Conservation (phyloP, 345 rosid species). For the Erysimum cheiranthoides region DNA sequence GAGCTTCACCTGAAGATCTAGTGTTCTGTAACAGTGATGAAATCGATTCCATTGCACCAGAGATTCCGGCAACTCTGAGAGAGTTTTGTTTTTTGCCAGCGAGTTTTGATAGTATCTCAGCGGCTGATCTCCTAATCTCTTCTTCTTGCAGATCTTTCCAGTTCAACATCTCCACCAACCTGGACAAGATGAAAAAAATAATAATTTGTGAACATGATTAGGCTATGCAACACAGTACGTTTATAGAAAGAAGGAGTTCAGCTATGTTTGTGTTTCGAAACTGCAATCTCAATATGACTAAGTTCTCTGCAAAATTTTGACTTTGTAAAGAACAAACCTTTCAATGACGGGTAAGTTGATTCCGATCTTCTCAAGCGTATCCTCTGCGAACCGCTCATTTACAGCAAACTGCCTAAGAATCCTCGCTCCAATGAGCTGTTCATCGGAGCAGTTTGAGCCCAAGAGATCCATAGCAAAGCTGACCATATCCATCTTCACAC, state of each 20-base stretch:
- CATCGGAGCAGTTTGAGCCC: conserved; percentile 73
- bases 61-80: conserved; percentile 77
- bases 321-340: conserved; percentile 30
- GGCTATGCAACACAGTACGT: neutral
- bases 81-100: conserved; percentile 84
- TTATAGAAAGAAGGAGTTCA: neutral
- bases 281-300: no score
- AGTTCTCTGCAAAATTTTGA: neutral
- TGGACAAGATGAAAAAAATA: neutral
- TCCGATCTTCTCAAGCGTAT: conserved; percentile 85
- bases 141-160: conserved; percentile 93
- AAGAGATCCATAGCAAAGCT: conserved; percentile 75
- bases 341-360: conserved; percentile 66
- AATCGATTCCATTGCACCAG: conserved; percentile 95
- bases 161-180: conserved; percentile 87
- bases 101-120: conserved; percentile 72
- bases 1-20: conserved; percentile 52
- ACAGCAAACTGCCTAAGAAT: conserved; percentile 64
- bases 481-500: conserved; percentile 88
- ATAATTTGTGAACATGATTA: neutral
- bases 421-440: conserved; percentile 80
- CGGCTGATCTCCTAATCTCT: conserved; percentile 79
- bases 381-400: conserved; percentile 60
- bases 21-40: conserved; percentile 74
- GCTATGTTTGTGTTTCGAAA: no score